Conservation (phyloP, 2,329 filamentous ascomycete genomes). For the Fusarium caatingaense region DNA sequence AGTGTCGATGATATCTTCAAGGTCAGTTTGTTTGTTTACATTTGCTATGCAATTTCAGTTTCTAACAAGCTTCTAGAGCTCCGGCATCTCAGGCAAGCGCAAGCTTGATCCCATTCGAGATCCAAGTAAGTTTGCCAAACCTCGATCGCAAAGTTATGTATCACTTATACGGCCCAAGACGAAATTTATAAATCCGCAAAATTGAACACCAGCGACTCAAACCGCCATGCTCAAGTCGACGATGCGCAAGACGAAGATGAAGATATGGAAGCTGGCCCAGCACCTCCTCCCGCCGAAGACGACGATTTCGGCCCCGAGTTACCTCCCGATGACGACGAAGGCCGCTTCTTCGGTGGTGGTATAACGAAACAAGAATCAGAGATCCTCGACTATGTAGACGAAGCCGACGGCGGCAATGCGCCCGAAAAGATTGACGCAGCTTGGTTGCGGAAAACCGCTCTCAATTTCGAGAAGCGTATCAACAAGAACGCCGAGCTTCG, state of each 20-base stretch:
- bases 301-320: constrained; percentile 59
- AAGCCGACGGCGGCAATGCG: constrained; percentile 51
- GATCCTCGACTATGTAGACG: constrained; percentile 88
- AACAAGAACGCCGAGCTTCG: constrained; percentile 90
- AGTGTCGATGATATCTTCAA: constrained; percentile 71
- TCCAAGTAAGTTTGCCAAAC: constrained; percentile 62
- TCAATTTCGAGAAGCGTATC: constrained; percentile 91
- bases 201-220: constrained; percentile 58
- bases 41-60: background rate
- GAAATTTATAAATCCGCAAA: constrained; percentile 74
- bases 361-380: constrained; percentile 83
- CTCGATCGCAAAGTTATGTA: background rate
- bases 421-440: constrained; percentile 83
- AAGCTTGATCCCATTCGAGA: constrained; percentile 72
- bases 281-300: constrained; percentile 62
- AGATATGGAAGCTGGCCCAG: constrained; percentile 62
- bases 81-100: constrained; percentile 67
- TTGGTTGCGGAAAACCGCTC: constrained; percentile 84
- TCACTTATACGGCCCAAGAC: constrained; percentile 54
- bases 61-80: constrained; percentile 41
- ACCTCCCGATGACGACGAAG: constrained; percentile 76
- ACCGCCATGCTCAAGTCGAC: constrained; percentile 59
- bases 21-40: constrained; percentile 45
- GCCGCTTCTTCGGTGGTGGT: constrained; percentile 94
- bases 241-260: constrained; percentile 61